Evolutionary conservation across 1,139 yeast species (phyloP), one percentile per base, ranked within the genome.

Genomic region (Scheffersomyces quercinus): DNA sequence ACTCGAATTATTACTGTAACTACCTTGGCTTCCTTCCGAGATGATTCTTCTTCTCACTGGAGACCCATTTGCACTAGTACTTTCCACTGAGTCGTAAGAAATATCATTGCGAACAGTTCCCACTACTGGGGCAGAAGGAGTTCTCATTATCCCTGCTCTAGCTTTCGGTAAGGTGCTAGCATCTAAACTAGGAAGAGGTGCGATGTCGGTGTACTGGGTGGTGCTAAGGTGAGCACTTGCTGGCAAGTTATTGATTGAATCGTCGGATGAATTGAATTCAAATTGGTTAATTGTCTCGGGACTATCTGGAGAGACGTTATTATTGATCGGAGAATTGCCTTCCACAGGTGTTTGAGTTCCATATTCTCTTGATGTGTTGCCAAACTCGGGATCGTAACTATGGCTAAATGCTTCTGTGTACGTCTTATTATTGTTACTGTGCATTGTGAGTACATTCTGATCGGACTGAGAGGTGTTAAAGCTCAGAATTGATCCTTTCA

Each of bases 61-160:
- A 20, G 26, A 20, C 26, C 26, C 26, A 20, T 20, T 20, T 48
- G 53, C 41, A 35, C 46, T 37, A 15, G 50, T 14, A 5, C 15
- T 31, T 31, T 31, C 35, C 35, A 14, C 24, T 7, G 26, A 20
- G 26, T 20, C 26, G 26, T 20, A 20, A 20, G 26, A 20, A 5
- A 20, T 20, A 20, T 20, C 26, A 20, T 20, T 6, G 26, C 26
- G 26, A 20, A 20, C 26, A 5, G 36, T 36, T 29, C 48, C 29
- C 9, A 50, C 26, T 11, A 41, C 37, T 5, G 52, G 56, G 15
- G 56, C 56, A 5, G 60, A 53, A 3, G 60, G 60, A 2, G 56
- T 48, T 39, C 56, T 36, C 36, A 33, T 16, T 20, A 34, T 20
- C 14, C 36, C 35, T 39, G 31, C 20, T 30, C 15, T 16, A 5